Evolutionary conservation across 208 protist genomes (phyloP), one percentile per base, ranked within the genome.

Genomic region (Leishmania arabica): DNA sequence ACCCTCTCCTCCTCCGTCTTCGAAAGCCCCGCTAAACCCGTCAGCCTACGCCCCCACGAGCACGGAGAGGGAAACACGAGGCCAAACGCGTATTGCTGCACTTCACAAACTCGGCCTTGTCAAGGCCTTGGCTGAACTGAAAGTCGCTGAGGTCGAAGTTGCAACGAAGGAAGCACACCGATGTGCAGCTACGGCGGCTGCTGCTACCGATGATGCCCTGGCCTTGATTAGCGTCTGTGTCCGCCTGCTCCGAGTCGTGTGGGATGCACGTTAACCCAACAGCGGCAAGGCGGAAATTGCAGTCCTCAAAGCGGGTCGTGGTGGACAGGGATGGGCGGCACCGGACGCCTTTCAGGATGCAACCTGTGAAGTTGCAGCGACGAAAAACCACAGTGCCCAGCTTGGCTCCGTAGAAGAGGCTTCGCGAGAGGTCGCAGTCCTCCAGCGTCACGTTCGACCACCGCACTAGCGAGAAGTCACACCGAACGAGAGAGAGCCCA

Each of bases 141-240:
- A 96, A 96, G 66, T 90, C 87, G 42, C 79, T 69, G 71, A 96
- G 73, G 77, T 96, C 93, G 77, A 96, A 93, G 78, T 94, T 88
- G 74, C 93, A 94, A 1, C 75, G 51, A 13, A 89, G 54, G 81
- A 95, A 95, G 8, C 81, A 31, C 37, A 95, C 77, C 9, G 34
- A 75, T 66, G 76, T 58, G 45, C 15, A 60, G 40, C 49, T 17
- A 21, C 51, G 65, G 42, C 21, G 27, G 40, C 49, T 45, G 34
- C 40, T 31, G 62, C 62, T 45, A 1, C 24, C 3, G 24, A 53
- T 51, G 24, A 31, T 47, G 49, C 45, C 37, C 37, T 42, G 40
- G 21, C 68, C 19, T 51, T 51, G 68, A 72, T 47, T 8, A 6
- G 19, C 68, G 40, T 34, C 68, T 31, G 34, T 17, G 24, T 6